These are phyloP conservation scores for Pyrenophora graminea DNA, from an alignment of 2,329 filamentous ascomycete genomes.

Conservation along the genomic window DNA sequence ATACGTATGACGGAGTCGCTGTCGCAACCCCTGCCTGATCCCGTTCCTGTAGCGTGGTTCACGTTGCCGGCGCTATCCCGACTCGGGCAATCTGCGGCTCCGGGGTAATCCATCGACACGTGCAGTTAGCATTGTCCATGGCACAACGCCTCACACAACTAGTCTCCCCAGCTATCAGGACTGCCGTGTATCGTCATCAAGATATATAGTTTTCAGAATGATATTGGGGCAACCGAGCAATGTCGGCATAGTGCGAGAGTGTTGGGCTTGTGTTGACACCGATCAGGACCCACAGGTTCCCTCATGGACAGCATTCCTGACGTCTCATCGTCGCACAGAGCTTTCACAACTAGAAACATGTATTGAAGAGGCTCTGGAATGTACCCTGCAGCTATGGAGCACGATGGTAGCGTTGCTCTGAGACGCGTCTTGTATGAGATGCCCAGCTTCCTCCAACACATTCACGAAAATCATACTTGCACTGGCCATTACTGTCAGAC, in stretches of 20 bases:
- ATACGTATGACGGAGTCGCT: conserved; percentile 9
- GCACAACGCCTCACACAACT: neutral
- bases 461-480: conserved; percentile 16
- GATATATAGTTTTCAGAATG: no score
- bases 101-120: neutral
- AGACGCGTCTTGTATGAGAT: conserved; percentile 35
- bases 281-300: conserved; percentile 3
- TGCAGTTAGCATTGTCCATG: neutral
- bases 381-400: conserved; percentile 20
- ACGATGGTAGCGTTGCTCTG: conserved; percentile 26
- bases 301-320: conserved; percentile 24
- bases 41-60: conserved; percentile 3
- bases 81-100: neutral
- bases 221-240: neutral
- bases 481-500: conserved; percentile 13
- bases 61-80: neutral
- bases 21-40: conserved; percentile 9
- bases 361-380: conserved; percentile 19
- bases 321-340: conserved; percentile 18
- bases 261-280: neutral
- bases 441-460: conserved; percentile 35
- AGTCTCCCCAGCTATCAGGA: no score
- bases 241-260: neutral
- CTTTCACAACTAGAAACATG: conserved; percentile 1
- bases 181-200: no score